A percentile compares a stretch with the other conserved stretches of the same genome.
Evolutionary conservation across 2,329 filamentous ascomycete genomes (phyloP).

Genomic region (Metarhizium rileyi): DNA sequence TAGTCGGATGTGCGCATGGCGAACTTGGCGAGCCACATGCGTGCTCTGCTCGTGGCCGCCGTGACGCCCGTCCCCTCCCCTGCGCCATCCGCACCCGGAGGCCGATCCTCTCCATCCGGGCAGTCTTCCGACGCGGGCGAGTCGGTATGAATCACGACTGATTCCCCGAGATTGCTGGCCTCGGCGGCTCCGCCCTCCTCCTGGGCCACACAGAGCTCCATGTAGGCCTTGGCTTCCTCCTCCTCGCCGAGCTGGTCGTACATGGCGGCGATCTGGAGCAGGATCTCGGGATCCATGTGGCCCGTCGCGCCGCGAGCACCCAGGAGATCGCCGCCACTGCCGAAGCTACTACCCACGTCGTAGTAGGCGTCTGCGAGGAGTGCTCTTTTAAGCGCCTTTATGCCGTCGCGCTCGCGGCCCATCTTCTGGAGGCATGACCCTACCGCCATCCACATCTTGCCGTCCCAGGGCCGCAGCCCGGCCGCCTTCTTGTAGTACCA

Average conservation of each 20-base stretch:
- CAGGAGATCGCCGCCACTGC: conserved; percentile 34
- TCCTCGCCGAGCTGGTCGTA: conserved; percentile 74
- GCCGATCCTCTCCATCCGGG: conserved; percentile 22
- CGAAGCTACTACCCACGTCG: conserved; percentile 51
- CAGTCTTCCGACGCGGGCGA: conserved; percentile 31
- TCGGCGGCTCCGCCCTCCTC: conserved; percentile 59
- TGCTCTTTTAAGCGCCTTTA: conserved; percentile 89
- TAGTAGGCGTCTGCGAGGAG: conserved; percentile 82
- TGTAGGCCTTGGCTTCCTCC: conserved; percentile 79
- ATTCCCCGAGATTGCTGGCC: conserved; percentile 31
- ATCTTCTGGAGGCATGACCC: conserved; percentile 88
- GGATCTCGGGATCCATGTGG: conserved; percentile 78
- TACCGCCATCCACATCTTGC: conserved; percentile 98
- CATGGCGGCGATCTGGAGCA: conserved; percentile 81
- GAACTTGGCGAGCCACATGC: conserved; percentile 85
- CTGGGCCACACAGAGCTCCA: conserved; percentile 91
- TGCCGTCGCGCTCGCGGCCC: conserved; percentile 76
- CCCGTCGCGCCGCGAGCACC: conserved; percentile 40
- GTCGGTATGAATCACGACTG: conserved; percentile 46
- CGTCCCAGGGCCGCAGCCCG: conserved; percentile 86
- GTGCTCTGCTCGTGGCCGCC: conserved; percentile 79
- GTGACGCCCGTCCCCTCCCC: conserved; percentile 71
- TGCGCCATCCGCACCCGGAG: conserved; percentile 13
- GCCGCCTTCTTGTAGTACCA: conserved; percentile 98
- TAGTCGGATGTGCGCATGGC: conserved; percentile 71